These are phyloP conservation scores for Pythium oligandrum DNA, from an alignment of 352 stramenopile species.

Conservation along the genomic window DNA sequence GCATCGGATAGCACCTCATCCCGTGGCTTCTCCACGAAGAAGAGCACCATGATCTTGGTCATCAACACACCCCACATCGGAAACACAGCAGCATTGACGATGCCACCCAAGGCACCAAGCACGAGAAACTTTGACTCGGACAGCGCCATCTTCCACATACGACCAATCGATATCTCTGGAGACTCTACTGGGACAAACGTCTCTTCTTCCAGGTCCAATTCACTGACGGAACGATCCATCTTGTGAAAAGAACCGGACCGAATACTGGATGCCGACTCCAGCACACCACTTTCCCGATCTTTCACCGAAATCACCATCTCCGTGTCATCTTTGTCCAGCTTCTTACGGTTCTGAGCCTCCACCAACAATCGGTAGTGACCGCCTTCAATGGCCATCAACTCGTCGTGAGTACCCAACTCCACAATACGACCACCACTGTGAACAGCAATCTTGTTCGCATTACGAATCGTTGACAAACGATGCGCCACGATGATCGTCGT, in stretches of 20 bases:
- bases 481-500: too few species aligned
- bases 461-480: too few species aligned
- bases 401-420: constrained; percentile 79
- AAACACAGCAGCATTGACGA: background rate
- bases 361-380: constrained; percentile 89
- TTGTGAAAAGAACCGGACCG: constrained; percentile 57
- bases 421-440: too few species aligned
- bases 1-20: background rate
- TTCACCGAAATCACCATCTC: constrained; percentile 84
- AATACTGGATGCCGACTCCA: constrained; percentile 83
- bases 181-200: background rate
- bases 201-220: background rate
- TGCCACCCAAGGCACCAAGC: background rate
- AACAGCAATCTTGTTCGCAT: too few species aligned
- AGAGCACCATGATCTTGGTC: background rate
- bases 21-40: background rate
- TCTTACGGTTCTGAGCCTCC: constrained; percentile 33
- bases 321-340: constrained; percentile 11
- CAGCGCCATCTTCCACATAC: background rate
- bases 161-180: background rate
- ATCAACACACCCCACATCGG: background rate
- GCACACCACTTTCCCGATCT: constrained; percentile 83
- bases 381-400: constrained; percentile 56
- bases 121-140: background rate
- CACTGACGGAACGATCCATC: background rate